Base-by-base conservation (phyloP, 2,329 filamentous ascomycete genomes). In the Botryotinia narcissicola region DNA sequence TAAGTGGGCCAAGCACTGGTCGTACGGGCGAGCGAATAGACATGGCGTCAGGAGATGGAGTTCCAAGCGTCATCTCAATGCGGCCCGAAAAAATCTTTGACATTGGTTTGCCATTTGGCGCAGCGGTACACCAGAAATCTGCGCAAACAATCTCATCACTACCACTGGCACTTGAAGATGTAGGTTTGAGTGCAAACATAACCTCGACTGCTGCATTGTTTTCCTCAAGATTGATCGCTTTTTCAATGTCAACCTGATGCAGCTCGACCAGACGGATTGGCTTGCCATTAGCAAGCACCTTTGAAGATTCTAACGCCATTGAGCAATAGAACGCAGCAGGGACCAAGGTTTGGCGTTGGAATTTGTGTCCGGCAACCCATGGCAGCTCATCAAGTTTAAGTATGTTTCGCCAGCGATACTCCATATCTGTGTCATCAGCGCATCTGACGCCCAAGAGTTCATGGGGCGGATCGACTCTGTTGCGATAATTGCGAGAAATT, bases 381-480 rank as follows among this genome's bases (percentile, higher is more conserved):
- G 79, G 78, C 0, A 76, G 66, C 44, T 82, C 77, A 1, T 74
- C 71, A 7, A 77, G 61, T 0, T 70, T 57, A 0, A 83, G 46
- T 2, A 79, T 63, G 62, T 81, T 79, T 9, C 80, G 70, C 82
- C 82, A 83, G 16, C 60, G 68, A 1, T 78, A 76, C 32, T 79
- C 77, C 25, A 74, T 66, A 3, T 73, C 64, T 12, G 74, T 76
- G 3, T 64, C 75, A 42, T 74, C 79, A 29, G 76, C 48, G 1
- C 76, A 72, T 1, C 60, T 75, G 8, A 76, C 76, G 0, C 83
- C 81, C 0, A 83, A 74, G 2, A 80, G 73, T n/a, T 77, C 77
- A 51, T 85, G 83, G 18, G 85, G 82, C 3, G 83, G 83, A 66
- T 83, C 82, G 37, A 82, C 79, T 32, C 85, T 82, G 71, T 84